Evolutionary conservation across 129 eudicot species (phyloP).

Genomic region (Helichrysum umbraculigerum): DNA sequence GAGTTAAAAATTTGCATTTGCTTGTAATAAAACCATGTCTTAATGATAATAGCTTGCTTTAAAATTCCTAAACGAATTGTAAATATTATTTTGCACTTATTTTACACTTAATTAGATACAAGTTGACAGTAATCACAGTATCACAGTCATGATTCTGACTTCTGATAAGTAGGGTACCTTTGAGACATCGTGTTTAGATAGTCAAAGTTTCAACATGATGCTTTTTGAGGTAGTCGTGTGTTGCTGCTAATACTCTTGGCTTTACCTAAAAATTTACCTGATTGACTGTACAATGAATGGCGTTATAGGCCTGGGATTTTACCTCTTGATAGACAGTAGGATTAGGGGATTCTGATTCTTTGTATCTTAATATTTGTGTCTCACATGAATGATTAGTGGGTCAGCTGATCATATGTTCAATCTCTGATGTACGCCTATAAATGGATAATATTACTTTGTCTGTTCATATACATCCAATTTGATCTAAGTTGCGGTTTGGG

Average conservation of each 20-base stretch:
- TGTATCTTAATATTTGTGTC: neutral
- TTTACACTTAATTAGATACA: neutral
- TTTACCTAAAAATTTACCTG: neutral
- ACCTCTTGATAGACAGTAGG: neutral
- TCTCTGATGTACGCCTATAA: neutral
- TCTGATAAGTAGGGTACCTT: neutral
- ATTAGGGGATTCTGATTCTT: neutral
- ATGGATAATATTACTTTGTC: neutral
- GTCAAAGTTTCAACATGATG: neutral
- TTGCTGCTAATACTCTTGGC: neutral
- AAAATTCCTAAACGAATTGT: neutral
- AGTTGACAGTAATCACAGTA: neutral
- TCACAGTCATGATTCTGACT: neutral
- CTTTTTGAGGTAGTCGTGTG: neutral
- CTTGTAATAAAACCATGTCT: neutral
- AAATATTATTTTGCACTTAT: neutral
- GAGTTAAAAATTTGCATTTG: neutral
- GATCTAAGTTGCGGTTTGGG: neutral
- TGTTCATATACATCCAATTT: neutral
- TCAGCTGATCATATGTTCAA: neutral
- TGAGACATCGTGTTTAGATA: neutral
- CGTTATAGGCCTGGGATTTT: neutral
- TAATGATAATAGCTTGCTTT: neutral
- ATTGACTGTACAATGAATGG: neutral
- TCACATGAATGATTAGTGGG: neutral